Evolutionary conservation across 306 rosid genomes (phyloP).

Genomic region (Glycine latifolia): DNA sequence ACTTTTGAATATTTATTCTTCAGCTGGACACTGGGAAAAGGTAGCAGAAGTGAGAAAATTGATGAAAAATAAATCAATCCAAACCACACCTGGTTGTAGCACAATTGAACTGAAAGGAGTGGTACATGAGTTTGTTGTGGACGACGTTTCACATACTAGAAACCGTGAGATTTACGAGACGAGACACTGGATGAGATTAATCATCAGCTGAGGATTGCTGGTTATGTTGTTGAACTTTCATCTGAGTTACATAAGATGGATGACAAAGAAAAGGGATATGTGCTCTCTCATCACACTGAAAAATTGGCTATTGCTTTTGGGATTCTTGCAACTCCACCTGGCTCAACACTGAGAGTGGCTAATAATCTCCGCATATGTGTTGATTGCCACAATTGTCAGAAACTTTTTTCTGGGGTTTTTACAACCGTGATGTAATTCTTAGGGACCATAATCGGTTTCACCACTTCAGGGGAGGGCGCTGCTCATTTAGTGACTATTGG

Average conservation of each 20-base stretch:
- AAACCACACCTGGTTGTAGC: slow-evolving; percentile 85
- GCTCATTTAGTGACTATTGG: slow-evolving; percentile 82
- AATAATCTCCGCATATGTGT: slow-evolving; percentile 72
- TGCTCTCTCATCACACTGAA: slow-evolving; percentile 82
- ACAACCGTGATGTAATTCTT: slow-evolving; percentile 69
- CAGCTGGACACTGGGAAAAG: slow-evolving; percentile 85
- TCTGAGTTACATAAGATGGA: slow-evolving; percentile 78
- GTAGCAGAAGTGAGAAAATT: slow-evolving; percentile 77
- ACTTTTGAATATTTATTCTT: slow-evolving; percentile 77
- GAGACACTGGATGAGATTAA: slow-evolving; percentile 76
- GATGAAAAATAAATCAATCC: slow-evolving; percentile 71
- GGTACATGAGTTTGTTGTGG: slow-evolving; percentile 74
- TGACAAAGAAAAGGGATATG: slow-evolving; percentile 60
- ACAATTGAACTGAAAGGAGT: slow-evolving; percentile 78
- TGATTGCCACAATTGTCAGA: slow-evolving; percentile 87
- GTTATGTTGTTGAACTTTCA: slow-evolving; percentile 75
- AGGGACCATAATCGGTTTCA: slow-evolving; percentile 83
- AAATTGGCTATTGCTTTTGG: slow-evolving; percentile 88
- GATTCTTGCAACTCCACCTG: slow-evolving; percentile 79
- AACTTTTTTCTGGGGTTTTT: slow-evolving; percentile 74
- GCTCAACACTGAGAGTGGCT: slow-evolving; percentile 77
- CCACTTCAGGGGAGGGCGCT: slow-evolving; percentile 72
- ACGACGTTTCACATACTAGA: slow-evolving; percentile 73
- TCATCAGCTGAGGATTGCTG: slow-evolving; percentile 86
- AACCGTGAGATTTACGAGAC: slow-evolving; percentile 65